phyloP scores from a whole-genome alignment of 225 moss, liverwort and hornwort genomes.

The Rhytidiadelphus loreus region DNA sequence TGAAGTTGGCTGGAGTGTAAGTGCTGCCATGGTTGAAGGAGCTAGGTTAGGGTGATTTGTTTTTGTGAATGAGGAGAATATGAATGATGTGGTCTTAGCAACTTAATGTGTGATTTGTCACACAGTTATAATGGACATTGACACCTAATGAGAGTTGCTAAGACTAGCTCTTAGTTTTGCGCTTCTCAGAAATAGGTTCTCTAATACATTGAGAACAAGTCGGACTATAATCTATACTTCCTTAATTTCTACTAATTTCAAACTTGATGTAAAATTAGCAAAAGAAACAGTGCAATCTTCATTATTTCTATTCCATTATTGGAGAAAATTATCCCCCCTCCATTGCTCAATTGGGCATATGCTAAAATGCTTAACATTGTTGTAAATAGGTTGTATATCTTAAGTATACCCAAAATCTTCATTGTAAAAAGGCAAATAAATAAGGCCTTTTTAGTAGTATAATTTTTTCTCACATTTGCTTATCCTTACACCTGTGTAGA shows the following conservation, averaged over 20 bases:
- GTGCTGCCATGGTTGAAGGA: too few species aligned
- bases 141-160: neutral
- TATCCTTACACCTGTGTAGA: neutral
- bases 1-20: too few species aligned
- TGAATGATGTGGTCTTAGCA: neutral
- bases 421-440: too few species aligned
- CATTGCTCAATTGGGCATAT: too few species aligned
- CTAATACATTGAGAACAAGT: accelerated
- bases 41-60: neutral
- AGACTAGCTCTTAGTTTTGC: neutral
- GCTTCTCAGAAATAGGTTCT: too few species aligned
- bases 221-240: neutral
- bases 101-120: neutral
- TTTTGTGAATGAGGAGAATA: neutral
- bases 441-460: too few species aligned
- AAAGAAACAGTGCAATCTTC: neutral
- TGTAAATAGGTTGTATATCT: too few species aligned
- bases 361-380: too few species aligned
- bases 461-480: neutral
- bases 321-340: too few species aligned
- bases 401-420: too few species aligned
- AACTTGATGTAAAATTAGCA: neutral
- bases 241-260: neutral
- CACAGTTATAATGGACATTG: too few species aligned
- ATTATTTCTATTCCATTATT: too few species aligned